phyloP scores from a whole-genome alignment of 2,329 filamentous ascomycete genomes.

The Canariomyces notabilis region DNA sequence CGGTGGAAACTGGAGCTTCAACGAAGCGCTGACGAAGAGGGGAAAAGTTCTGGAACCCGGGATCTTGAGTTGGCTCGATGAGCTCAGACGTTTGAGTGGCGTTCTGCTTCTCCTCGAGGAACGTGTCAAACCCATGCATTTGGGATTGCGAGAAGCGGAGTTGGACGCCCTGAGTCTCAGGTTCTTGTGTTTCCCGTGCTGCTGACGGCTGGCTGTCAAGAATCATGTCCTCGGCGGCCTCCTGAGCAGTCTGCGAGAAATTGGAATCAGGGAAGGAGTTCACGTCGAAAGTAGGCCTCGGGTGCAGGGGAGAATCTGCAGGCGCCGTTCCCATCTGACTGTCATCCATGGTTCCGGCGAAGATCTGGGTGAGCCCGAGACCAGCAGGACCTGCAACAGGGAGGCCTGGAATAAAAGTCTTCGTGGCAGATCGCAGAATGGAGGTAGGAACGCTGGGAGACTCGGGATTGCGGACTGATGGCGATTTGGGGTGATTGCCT shows the following conservation, averaged over 20 bases:
- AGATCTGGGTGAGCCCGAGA: constrained; percentile 81
- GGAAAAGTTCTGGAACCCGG: constrained; percentile 67
- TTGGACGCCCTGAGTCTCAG: constrained; percentile 40
- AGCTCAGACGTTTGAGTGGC: constrained; percentile 63
- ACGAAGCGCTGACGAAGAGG: constrained; percentile 65
- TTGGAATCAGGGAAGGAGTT: constrained; percentile 55
- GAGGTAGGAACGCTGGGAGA: constrained; percentile 57
- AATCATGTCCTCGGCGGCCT: constrained; percentile 46
- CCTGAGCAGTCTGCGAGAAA: constrained; percentile 56
- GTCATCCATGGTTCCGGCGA: constrained; percentile 80
- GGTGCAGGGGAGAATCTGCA: constrained; percentile 37
- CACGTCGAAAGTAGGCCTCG: constrained; percentile 52
- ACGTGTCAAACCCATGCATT: constrained; percentile 52
- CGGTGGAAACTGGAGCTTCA: constrained; percentile 60
- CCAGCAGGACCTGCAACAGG: constrained; percentile 53
- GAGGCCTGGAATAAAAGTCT: constrained; percentile 65
- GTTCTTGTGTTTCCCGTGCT: constrained; percentile 34
- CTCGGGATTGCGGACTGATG: constrained; percentile 36
- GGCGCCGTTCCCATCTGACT: constrained; percentile 39
- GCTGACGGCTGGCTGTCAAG: constrained; percentile 42
- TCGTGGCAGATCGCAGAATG: constrained; percentile 62
- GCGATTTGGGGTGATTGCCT: constrained; percentile 36
- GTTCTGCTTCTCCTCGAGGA: constrained; percentile 40
- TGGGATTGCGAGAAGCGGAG: constrained; percentile 53
- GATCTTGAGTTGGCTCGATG: constrained; percentile 75